Percentiles rank a stretch among this genome's conserved stretches.
Conservation (phyloP, 345 rosid species). For the Camelina laxa region DNA sequence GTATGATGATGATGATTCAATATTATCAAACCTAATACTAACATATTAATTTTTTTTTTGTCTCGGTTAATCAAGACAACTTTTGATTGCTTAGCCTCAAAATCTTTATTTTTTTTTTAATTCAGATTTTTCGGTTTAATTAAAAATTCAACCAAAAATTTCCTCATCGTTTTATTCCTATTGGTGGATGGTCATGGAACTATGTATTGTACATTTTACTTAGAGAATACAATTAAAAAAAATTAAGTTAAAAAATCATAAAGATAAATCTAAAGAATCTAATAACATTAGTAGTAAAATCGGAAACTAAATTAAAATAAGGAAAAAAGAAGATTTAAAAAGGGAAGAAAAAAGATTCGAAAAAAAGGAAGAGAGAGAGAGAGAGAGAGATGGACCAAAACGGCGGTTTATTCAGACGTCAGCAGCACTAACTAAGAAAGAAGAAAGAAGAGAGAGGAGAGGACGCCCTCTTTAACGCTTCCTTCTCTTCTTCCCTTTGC, state of each 20-base stretch:
- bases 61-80: not conserved
- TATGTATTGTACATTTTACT: too few relatives aligned
- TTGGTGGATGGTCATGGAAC: constrained; percentile 6
- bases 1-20: not conserved
- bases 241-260: not conserved
- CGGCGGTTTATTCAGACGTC: constrained; percentile 49
- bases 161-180: not conserved
- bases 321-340: not conserved
- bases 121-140: not conserved
- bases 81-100: constrained; percentile 16
- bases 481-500: constrained; percentile 6
- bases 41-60: not conserved
- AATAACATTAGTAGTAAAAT: not conserved
- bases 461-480: not conserved
- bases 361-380: constrained; percentile 8
- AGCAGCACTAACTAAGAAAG: constrained; percentile 40
- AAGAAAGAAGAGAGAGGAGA: not conserved
- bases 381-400: constrained; percentile 29
- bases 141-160: not conserved
- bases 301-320: not conserved
- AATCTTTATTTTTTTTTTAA: not conserved
- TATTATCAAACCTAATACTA: not conserved
- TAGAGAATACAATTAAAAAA: too few relatives aligned
- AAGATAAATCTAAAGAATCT: constrained; percentile 40
- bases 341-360: constrained; percentile 38